Evolutionary conservation across 108 stramenopile species (phyloP), one percentile per base, ranked within the genome.

Genomic region (Pseudonitzschia multiseries): DNA sequence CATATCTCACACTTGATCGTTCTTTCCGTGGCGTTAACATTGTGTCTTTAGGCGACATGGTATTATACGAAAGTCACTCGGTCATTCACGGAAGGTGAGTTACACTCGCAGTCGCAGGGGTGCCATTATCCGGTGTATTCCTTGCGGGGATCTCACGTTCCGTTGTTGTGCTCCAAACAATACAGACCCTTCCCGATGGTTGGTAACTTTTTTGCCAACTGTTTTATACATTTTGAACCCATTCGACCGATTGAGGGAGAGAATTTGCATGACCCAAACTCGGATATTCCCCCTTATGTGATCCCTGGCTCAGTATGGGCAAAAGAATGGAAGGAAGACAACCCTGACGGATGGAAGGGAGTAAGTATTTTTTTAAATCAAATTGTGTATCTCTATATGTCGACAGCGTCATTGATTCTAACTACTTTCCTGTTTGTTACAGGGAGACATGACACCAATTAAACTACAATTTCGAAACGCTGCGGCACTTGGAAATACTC

Each of bases 21-120:
- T 48, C 46, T 48, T 48, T 48, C 18, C 36, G 40, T 65, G 31
- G 9, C 33, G 28, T 40, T 13, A 40, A 65, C 9, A 26, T 15
- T 40, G 64, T 18, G 18, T 40, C 4, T 0, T 65, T 91, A 28
- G 93, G 97, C 21, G 97, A 98, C 68, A 82, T 96, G 88, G 83
- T 97, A 8, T 71, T 96, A 40, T 97, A 97, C 66, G 98, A 98
- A 77, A 82, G 81, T 71, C 89, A 91, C 70, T 89, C 93, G 27
- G 81, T 96, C 46, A 70, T 97, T 48, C 98, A 98, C 75, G 97
- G 97, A 57, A 44, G 62, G 71, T 72, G 60, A 46, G 71, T 68
- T 27, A 24, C 1, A 14, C 1, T 68, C n/a, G 36, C 2, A 36
- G 6, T 24, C 24, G 8, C 17, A 12, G 22, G 8, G 5, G 32